Conservation (phyloP, 139 green algal genomes). For the Nannochloris sp. region DNA sequence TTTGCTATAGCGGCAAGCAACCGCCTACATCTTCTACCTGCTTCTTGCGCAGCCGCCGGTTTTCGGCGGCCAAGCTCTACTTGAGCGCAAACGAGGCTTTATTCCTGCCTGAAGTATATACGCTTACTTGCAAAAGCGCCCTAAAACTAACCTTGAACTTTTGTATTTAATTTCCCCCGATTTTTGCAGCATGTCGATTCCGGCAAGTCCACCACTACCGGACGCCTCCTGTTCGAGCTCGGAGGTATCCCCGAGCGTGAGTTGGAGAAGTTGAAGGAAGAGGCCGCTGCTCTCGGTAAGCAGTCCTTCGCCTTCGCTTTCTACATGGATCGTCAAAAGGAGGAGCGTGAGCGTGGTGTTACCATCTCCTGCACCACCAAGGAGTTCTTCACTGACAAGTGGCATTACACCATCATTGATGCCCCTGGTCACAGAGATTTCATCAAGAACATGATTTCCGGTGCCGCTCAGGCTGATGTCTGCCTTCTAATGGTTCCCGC, state of each 20-base stretch:
- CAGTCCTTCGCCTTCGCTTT: constrained; percentile 68
- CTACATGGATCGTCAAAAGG: constrained; percentile 93
- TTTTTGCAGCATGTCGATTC: constrained; percentile 90
- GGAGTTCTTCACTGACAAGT: constrained; percentile 99
- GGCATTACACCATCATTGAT: constrained; percentile 98
- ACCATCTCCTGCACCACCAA: constrained; percentile 97
- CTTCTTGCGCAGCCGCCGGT: too few species aligned
- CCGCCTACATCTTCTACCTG: too few species aligned
- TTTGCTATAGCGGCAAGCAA: not conserved
- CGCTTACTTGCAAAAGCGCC: too few species aligned
- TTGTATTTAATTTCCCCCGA: too few species aligned
- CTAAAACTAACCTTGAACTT: too few species aligned
- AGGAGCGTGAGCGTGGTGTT: constrained; percentile 88
- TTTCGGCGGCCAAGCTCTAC: too few species aligned
- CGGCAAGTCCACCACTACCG: constrained; percentile 96
- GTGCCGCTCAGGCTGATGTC: constrained; percentile 88
- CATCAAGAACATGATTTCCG: constrained; percentile 99
- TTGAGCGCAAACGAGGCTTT: too few species aligned
- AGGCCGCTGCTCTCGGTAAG: constrained; percentile 66
- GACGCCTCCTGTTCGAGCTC: constrained; percentile 96
- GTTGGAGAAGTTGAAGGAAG: constrained; percentile 82
- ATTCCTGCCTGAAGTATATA: too few species aligned
- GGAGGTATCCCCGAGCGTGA: constrained; percentile 98
- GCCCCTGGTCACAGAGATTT: constrained; percentile 95
- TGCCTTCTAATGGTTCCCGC: constrained; percentile 81